These are phyloP conservation scores for Apiospora phragmitis DNA, from an alignment of 2,329 filamentous ascomycete species.

Conservation along the genomic window DNA sequence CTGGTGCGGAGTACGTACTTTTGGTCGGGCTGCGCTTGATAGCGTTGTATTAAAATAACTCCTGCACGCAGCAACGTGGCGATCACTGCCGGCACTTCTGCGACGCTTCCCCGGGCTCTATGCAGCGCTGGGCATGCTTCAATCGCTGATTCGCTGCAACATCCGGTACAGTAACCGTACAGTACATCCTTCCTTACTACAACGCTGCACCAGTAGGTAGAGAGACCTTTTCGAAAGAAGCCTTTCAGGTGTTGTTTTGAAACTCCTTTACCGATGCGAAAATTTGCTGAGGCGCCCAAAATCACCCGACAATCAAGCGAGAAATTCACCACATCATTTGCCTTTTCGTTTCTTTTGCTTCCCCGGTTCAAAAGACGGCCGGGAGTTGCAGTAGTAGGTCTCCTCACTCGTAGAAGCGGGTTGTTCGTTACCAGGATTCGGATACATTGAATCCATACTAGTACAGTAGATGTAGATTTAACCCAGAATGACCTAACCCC, in stretches of 20 bases:
- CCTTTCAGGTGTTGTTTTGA: background rate
- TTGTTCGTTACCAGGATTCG: background rate
- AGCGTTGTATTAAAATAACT: constrained; percentile 7
- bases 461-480: background rate
- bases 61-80: constrained; percentile 6
- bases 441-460: background rate
- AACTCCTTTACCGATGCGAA: background rate
- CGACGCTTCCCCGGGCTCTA: constrained; percentile 1
- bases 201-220: background rate
- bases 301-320: constrained; percentile 6
- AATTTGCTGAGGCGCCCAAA: constrained; percentile 1
- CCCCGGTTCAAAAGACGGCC: constrained; percentile 6
- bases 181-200: background rate
- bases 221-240: background rate
- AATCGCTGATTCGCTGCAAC: background rate
- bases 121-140: background rate
- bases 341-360: background rate
- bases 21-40: background rate
- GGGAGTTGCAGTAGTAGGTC: constrained; percentile 3
- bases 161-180: background rate
- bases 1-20: background rate
- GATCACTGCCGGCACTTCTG: constrained; percentile 2
- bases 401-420: constrained; percentile 3
- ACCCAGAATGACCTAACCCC: constrained; percentile 2
- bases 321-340: background rate